Evolutionary conservation across 2,329 filamentous ascomycete genomes (phyloP), one percentile per base, ranked within the genome.

Genomic region (Fusarium sp.): DNA sequence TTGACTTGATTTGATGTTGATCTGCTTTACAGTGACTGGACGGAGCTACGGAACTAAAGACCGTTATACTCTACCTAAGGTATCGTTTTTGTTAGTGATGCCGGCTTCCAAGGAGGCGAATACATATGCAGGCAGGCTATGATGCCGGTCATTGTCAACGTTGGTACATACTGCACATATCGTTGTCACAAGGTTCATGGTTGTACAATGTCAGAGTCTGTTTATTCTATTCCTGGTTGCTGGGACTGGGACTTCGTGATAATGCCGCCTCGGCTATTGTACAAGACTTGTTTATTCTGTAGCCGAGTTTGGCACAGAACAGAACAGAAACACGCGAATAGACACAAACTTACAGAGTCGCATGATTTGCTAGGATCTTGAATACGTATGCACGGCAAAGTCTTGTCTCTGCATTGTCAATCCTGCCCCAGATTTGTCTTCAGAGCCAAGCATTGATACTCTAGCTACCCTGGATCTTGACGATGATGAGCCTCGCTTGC

Each of bases 71-170:
- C 24, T 68, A 32, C n/a, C 22, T 54, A 29, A 55, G 32, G 49
- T 43, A 49, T 66, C 51, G 41, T n/a, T 58, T 47, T 27, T 40
- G 47, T 46, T 44, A 57, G 51, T 48, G 44, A 61, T 67, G 45
- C 61, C 16, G 10, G 16, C 51, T 60, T 51, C 61, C 56, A 45
- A 59, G 51, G 59, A 54, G 57, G 51, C 58, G 44, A 46, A 59
- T 57, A 75, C 75, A 59, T 57, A 75, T 75, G 73, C 73, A 74
- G 41, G 8, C 70, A 74, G 51, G 52, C 29, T 16, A 18, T 49
- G 24, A 38, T 51, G 30, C 30, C 34, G 25, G 25, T 27, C 34
- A 60, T 66, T 24, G 34, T 57, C 16, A 73, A 69, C 64, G 69
- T 58, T 57, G 54, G 45, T 67, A 62, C 57, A 63, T 62, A 29